Percentiles rank a stretch among this genome's conserved stretches.
phyloP scores from a whole-genome alignment of 257 asterid species.

The Ligustrum vulgare region DNA sequence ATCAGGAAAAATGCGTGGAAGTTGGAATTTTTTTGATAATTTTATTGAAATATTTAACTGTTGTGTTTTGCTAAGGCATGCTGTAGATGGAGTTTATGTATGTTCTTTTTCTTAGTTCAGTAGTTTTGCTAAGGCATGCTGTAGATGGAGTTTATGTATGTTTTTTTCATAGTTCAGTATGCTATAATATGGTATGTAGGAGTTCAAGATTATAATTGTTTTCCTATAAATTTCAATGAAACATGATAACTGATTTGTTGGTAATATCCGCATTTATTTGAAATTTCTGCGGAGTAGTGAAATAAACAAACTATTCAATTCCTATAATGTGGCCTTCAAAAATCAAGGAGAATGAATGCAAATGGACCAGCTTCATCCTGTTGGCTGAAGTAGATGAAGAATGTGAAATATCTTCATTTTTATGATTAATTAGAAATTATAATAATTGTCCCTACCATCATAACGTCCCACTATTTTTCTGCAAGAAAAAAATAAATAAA shows the following conservation, averaged over 20 bases:
- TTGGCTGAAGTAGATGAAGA: conserved; percentile 1
- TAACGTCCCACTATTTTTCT: background rate
- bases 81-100: conserved; percentile 3
- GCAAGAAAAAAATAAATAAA: background rate
- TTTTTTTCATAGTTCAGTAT: background rate
- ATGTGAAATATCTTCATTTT: conserved; percentile 1
- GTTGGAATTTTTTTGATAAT: background rate
- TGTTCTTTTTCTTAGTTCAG: background rate
- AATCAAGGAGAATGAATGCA: background rate
- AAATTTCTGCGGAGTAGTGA: conserved; percentile 8
- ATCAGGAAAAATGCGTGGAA: background rate
- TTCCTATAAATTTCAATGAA: background rate
- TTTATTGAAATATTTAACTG: background rate
- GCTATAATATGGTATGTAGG: background rate
- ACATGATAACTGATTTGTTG: background rate
- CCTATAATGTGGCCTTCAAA: background rate
- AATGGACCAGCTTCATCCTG: background rate
- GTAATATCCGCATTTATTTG: conserved; percentile 17
- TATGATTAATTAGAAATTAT: background rate
- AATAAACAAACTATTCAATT: conserved; percentile 14
- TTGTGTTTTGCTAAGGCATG: background rate
- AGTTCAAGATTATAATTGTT: background rate
- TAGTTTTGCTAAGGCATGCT: background rate
- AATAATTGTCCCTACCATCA: background rate
- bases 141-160: conserved; percentile 11